Evolutionary conservation across 2,329 filamentous ascomycete genomes (phyloP), one percentile per base, ranked within the genome.

Genomic region (Periglandula ipomoeae): DNA sequence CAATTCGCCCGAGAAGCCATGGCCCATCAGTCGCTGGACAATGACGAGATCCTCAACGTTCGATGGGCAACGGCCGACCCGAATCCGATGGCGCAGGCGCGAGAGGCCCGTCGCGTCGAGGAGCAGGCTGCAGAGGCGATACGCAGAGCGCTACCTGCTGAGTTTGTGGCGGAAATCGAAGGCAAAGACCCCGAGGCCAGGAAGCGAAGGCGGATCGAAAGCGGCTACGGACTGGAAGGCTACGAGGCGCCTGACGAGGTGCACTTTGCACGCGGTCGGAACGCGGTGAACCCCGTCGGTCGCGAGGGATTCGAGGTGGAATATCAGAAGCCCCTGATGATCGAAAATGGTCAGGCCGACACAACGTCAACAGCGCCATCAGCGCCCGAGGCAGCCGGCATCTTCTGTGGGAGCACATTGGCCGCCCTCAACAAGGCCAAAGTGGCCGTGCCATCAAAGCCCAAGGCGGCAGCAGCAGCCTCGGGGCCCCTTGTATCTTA

Each of bases 51-150:
- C 20, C 71, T 98, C 23, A 98, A 98, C 65, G 90, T 98, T 43
- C 79, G 94, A 54, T 98, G 93, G 93, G 93, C 93, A 38, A 98
- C 93, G 0, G 86, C 89, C 6, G 93, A 98, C 62, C 93, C 93
- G 1, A 98, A 98, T 58, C 93, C 93, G 0, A 84, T 93, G 73
- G 89, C 91, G 2, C 89, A 95, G 65, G 94, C 94, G 55, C 79
- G 94, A 52, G 93, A 98, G 68, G 91, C 86, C 3, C 77, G 85
- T 35, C 78, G 85, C 37, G 85, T 98, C 52, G 93, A 98, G 63
- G 93, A 98, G 62, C 93, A 98, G 65, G 93, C 93, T 2, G 93
- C 93, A 0, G 93, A 96, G 60, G 94, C 93, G 1, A 89, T 98
- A 50, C 75, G 93, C 17, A 77, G 86, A 55, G 91, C 93, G 0